Percentiles rank a stretch among this genome's conserved stretches.
phyloP scores from a whole-genome alignment of 2,329 filamentous ascomycete species.

The Fusarium begoniae region DNA sequence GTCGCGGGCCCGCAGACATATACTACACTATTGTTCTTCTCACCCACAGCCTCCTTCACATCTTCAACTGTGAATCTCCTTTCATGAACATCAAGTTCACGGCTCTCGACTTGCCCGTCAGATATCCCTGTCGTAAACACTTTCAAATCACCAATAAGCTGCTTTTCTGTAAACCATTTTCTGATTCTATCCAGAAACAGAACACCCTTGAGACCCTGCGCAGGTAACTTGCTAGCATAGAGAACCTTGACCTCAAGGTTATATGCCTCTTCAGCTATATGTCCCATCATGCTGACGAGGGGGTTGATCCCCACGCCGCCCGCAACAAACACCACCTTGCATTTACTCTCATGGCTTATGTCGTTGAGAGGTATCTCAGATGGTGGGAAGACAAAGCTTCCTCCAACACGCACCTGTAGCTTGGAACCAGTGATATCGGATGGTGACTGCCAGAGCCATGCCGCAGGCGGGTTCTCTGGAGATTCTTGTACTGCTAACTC shows the following conservation, averaged over 20 bases:
- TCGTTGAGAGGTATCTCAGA: constrained; percentile 49
- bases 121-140: constrained; percentile 58
- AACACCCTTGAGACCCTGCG: constrained; percentile 48
- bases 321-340: constrained; percentile 73
- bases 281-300: constrained; percentile 76
- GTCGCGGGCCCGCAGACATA: constrained; percentile 74
- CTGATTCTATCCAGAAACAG: constrained; percentile 62
- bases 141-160: constrained; percentile 48
- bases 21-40: constrained; percentile 55
- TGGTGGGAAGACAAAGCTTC: constrained; percentile 83
- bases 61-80: constrained; percentile 57
- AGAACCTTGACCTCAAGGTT: constrained; percentile 64
- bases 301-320: constrained; percentile 88
- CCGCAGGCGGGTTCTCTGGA: constrained; percentile 74
- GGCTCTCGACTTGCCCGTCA: not conserved
- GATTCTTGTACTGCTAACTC: constrained; percentile 83
- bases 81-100: constrained; percentile 34
- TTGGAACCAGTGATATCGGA: constrained; percentile 65
- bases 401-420: constrained; percentile 77
- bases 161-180: constrained; percentile 49
- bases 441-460: constrained; percentile 75
- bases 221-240: constrained; percentile 63
- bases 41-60: constrained; percentile 50
- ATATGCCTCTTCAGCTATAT: constrained; percentile 56
- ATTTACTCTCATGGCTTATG: constrained; percentile 51